Conservation (phyloP, 73 alveolate species). For the Paramecium biaurelia region DNA sequence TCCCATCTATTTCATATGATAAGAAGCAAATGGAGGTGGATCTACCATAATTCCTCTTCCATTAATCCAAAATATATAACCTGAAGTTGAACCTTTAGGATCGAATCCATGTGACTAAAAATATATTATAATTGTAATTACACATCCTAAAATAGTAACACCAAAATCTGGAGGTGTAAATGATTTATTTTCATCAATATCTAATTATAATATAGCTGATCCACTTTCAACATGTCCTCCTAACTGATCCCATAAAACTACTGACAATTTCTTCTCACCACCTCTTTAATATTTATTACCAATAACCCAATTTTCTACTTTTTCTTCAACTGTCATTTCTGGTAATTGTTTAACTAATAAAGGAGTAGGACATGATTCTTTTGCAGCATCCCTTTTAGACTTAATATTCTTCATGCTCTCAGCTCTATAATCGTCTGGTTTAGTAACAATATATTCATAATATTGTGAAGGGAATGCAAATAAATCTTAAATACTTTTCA, state of each 20-base stretch:
- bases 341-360: not conserved
- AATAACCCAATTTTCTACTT: not conserved
- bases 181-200: conserved; percentile 32
- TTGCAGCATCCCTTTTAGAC: not conserved
- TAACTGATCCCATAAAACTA: not conserved
- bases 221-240: conserved; percentile 48
- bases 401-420: conserved; percentile 47
- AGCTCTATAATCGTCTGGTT: conserved; percentile 51
- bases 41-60: conserved; percentile 67
- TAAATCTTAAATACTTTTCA: conserved; percentile 19
- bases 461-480: conserved; percentile 16
- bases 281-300: conserved; percentile 1
- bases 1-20: conserved; percentile 63
- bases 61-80: conserved; percentile 55
- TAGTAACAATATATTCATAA: conserved; percentile 25
- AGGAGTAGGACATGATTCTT: conserved; percentile 33
- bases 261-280: not conserved
- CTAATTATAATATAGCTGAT: conserved; percentile 12
- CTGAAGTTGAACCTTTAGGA: conserved; percentile 58
- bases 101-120: conserved; percentile 55
- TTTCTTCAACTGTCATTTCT: not conserved
- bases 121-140: not conserved
- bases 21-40: conserved; percentile 65
- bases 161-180: conserved; percentile 69
- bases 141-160: conserved; percentile 63